These are phyloP conservation scores for Camellia sinensis DNA, from an alignment of 148 eudicot genomes.

Conservation along the genomic window DNA sequence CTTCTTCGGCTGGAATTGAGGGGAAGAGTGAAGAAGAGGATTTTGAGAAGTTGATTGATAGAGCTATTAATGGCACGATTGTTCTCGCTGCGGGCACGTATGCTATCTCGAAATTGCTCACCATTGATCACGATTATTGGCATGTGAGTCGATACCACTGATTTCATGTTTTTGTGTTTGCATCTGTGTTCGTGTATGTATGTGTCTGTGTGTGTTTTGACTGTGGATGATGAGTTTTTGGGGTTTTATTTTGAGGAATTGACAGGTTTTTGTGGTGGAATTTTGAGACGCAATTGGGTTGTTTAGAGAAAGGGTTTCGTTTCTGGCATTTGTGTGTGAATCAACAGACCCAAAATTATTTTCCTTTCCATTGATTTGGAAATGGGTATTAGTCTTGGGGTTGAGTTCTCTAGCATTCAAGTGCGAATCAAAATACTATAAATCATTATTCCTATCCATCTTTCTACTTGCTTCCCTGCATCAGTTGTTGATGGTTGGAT, in stretches of 20 bases:
- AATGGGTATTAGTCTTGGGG: no score
- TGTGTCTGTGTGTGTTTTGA: background rate
- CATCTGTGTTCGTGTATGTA: no score
- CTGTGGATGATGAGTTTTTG: background rate
- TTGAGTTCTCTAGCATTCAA: no score
- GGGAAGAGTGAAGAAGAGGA: constrained; percentile 31
- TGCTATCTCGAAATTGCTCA: constrained; percentile 84
- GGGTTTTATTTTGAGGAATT: background rate
- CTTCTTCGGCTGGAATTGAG: constrained; percentile 21
- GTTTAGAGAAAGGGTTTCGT: no score
- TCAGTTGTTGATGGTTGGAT: background rate
- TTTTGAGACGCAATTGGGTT: background rate
- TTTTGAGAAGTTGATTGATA: constrained; percentile 54
- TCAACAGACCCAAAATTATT: no score
- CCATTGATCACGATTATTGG: constrained; percentile 93
- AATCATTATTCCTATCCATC: no score
- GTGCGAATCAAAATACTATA: no score
- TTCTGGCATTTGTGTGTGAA: no score
- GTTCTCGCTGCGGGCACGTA: constrained; percentile 83
- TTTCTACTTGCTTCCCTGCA: no score
- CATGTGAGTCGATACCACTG: constrained; percentile 53
- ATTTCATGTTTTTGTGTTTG: background rate
- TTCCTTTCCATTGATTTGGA: no score
- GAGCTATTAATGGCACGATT: constrained; percentile 80
- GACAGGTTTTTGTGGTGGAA: background rate